Evolutionary conservation across 73 alveolate species (phyloP).

Genomic region (Stentor roeselii): DNA sequence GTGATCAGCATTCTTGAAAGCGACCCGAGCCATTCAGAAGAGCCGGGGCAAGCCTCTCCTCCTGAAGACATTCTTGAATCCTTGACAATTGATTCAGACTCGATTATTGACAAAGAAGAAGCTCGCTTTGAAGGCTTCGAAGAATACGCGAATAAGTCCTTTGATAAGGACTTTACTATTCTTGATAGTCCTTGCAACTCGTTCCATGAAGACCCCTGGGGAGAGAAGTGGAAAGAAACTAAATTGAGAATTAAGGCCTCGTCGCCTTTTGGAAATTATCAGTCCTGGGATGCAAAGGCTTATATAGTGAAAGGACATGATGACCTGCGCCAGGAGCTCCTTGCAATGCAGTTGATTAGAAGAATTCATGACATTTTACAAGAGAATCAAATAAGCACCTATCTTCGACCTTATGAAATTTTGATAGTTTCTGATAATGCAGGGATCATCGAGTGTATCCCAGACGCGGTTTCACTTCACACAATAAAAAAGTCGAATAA

Average conservation of each 20-base stretch:
- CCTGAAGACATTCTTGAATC: constrained; percentile 20
- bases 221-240: constrained; percentile 77
- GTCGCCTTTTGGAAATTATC: constrained; percentile 66
- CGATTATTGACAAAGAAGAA: constrained; percentile 12
- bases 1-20: constrained; percentile 37
- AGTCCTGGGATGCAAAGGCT: constrained; percentile 74
- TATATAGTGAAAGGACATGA: constrained; percentile 95
- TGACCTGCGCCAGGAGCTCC: constrained; percentile 94
- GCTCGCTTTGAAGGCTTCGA: constrained; percentile 54
- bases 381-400: constrained; percentile 68
- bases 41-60: not conserved
- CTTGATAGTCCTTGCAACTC: constrained; percentile 49
- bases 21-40: constrained; percentile 20
- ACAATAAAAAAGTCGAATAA: constrained; percentile 78
- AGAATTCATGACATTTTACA: constrained; percentile 75
- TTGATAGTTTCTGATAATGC: constrained; percentile 87
- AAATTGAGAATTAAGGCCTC: constrained; percentile 49
- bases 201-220: constrained; percentile 73
- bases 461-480: constrained; percentile 91
- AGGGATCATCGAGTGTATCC: constrained; percentile 94
- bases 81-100: constrained; percentile 14
- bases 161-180: constrained; percentile 35
- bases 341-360: constrained; percentile 94
- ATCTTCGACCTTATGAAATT: constrained; percentile 94
- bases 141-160: constrained; percentile 38